Conservation (phyloP, 192 early-diverging fungal species). For the Coemansia sp. region DNA sequence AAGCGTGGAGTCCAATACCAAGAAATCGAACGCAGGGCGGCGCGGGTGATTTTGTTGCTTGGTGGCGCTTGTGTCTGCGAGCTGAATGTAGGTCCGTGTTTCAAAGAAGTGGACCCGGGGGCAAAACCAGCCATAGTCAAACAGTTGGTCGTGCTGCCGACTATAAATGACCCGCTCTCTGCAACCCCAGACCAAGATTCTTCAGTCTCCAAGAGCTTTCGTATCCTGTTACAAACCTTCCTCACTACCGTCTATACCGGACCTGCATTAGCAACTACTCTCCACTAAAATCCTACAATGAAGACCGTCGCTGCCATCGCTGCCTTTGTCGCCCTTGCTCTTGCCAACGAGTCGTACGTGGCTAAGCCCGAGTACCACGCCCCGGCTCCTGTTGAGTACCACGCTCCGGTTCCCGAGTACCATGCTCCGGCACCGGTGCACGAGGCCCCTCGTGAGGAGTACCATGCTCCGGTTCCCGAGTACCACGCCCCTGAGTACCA, state of each 20-base stretch:
- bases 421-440: constrained; percentile 7
- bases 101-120: too few relatives aligned
- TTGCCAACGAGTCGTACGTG: constrained; percentile 24
- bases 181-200: constrained; percentile 2
- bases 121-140: neutral
- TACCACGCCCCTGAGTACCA: constrained; percentile 9
- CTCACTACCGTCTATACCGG: neutral
- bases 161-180: constrained; percentile 7
- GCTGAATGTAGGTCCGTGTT: neutral
- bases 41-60: neutral
- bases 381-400: constrained; percentile 14
- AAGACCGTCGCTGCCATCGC: constrained; percentile 33
- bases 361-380: constrained; percentile 21
- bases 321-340: constrained; percentile 25
- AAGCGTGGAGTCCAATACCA: neutral
- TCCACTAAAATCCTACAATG: constrained; percentile 16
- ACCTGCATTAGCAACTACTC: neutral
- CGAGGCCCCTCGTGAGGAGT: constrained; percentile 12
- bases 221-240: neutral
- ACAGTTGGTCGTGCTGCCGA: neutral
- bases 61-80: constrained; percentile 4
- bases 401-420: constrained; percentile 14
- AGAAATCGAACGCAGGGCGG: neutral
- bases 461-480: constrained; percentile 3
- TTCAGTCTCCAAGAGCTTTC: neutral